Percentiles rank a stretch among this genome's conserved stretches.
Conservation (phyloP, 345 rosid species). For the Reutealis trisperma region DNA sequence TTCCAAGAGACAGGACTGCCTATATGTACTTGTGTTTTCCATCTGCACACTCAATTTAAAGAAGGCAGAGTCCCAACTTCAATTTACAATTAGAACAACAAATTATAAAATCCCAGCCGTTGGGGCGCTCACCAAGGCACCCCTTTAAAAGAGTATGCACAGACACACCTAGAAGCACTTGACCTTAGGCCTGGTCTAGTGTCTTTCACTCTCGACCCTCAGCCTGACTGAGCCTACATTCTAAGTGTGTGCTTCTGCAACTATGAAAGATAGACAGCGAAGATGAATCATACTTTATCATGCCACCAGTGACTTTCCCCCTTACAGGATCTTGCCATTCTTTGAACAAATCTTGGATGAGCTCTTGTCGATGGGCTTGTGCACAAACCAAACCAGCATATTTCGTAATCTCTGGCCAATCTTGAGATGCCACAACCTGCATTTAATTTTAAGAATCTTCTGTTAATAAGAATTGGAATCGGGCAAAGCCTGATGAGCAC, state of each 20-base stretch:
- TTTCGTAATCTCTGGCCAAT: constrained; percentile 99
- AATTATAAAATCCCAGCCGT: too few species aligned
- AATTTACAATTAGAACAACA: background rate
- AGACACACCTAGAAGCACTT: background rate
- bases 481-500: background rate
- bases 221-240: too few species aligned
- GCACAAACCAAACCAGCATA: constrained; percentile 98
- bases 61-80: background rate
- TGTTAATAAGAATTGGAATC: background rate
- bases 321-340: constrained; percentile 95
- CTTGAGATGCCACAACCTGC: constrained; percentile 99
- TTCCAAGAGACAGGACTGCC: background rate
- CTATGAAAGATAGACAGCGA: constrained; percentile 6
- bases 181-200: too few species aligned
- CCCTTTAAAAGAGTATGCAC: too few species aligned
- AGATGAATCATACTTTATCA: constrained; percentile 71
- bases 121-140: background rate
- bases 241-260: too few species aligned
- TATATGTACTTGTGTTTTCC: too few species aligned
- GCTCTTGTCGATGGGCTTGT: constrained; percentile 99
- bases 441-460: background rate
- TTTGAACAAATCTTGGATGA: constrained; percentile 90
- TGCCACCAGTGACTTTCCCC: constrained; percentile 92
- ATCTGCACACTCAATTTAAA: background rate
- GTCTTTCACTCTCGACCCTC: too few species aligned